Percentiles rank a stretch among this genome's conserved stretches.
These are phyloP conservation scores for Biscogniauxia sp. DNA, from an alignment of 2,329 filamentous ascomycete genomes.

Conservation along the genomic window DNA sequence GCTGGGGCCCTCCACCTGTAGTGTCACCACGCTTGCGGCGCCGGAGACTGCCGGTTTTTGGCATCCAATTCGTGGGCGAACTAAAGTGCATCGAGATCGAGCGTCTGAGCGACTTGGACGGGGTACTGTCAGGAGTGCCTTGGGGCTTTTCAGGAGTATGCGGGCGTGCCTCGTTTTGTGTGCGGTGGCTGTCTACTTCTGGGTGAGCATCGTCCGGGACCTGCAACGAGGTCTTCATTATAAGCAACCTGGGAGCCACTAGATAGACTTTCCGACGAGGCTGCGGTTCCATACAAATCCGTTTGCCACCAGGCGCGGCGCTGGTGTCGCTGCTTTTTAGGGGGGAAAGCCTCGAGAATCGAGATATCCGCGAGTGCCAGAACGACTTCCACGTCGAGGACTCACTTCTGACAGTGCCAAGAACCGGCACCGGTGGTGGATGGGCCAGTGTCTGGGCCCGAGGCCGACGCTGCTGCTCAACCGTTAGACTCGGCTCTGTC, in stretches of 20 bases:
- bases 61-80: constrained; percentile 55
- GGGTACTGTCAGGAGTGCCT: constrained; percentile 37
- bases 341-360: constrained; percentile 19
- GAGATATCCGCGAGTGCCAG: constrained; percentile 46
- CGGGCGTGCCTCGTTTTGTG: constrained; percentile 24
- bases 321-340: constrained; percentile 29
- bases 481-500: constrained; percentile 30
- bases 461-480: constrained; percentile 33
- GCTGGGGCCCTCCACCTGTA: constrained; percentile 42
- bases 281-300: constrained; percentile 34
- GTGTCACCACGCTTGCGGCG: constrained; percentile 51
- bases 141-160: constrained; percentile 24
- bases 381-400: constrained; percentile 52
- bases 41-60: constrained; percentile 55
- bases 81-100: constrained; percentile 61
- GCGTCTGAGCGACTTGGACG: constrained; percentile 46
- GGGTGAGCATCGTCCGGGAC: constrained; percentile 9
- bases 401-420: constrained; percentile 9
- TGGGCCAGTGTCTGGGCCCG: constrained; percentile 28
- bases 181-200: constrained; percentile 13
- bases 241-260: constrained; percentile 32
- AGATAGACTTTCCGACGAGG: constrained; percentile 36
- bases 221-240: constrained; percentile 17
- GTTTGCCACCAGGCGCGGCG: constrained; percentile 22
- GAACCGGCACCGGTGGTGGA: constrained; percentile 13